Evolutionary conservation across 2,329 filamentous ascomycete genomes (phyloP), one percentile per base, ranked within the genome.

Genomic region (Coniochaeta hoffmannii): DNA sequence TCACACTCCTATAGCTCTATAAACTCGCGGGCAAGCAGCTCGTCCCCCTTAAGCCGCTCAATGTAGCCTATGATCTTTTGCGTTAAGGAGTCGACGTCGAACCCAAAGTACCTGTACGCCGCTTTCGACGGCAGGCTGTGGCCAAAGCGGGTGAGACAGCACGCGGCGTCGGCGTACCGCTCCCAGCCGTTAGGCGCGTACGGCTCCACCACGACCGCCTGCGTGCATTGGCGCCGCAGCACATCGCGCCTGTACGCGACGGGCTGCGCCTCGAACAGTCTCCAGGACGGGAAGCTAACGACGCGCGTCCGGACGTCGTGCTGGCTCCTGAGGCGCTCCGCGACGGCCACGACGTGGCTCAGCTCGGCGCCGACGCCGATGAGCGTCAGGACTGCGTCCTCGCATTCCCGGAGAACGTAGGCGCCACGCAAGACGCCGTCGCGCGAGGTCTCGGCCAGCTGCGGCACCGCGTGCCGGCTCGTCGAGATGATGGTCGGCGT

Each of bases 141-240:
- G 0, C 78, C 79, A 58, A 81, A 82, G 0, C 68, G 65, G 50
- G 69, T 73, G 69, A 82, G 72, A 46, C 70, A 75, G 50, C 71
- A 68, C 0, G 73, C 76, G 0, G 78, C 79, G 63, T 81, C 74
- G 0, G 78, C 78, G 60, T 80, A 82, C 14, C 79, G 64, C 64
- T 81, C 79, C 79, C 79, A 83, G 2, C 78, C 77, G 54, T 76
- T 76, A 0, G 72, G 69, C 2, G 75, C 71, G 61, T 78, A 82
- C 0, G 78, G 72, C 66, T 82, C 79, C 46, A 82, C 73, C 3
- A 78, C 74, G 1, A 82, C 72, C 0, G 66, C 64, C 0, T 72
- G 73, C 6, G 69, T 64, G 1, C 57, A 60, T 54, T 72, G 68
- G 15, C 24, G 46, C 35, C 11, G 35, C 41, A 82, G 65, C 2